Evolutionary conservation across 2,329 filamentous ascomycete genomes (phyloP), one percentile per base, ranked within the genome.

Genomic region (Alternaria angustiovoidea): DNA sequence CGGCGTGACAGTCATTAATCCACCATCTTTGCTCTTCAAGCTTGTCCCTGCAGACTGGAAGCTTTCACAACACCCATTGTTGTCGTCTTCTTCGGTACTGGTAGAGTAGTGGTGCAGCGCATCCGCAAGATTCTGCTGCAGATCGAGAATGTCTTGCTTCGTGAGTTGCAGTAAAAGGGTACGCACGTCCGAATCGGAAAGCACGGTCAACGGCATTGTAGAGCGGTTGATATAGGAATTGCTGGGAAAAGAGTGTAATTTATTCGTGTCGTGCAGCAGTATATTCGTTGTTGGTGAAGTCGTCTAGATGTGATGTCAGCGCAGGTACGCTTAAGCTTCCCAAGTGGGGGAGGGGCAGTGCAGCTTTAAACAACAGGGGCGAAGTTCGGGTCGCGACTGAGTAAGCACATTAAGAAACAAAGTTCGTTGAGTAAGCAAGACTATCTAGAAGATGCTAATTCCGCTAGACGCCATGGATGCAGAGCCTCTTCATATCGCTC

Each of bases 1-100:
- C 2, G 89, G 89, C 87, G 90, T 89, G 77, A 90, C 89, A 9
- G 91, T 79, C 4, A 87, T 89, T 2, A 85, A 87, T 32, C 84
- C 83, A 4, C 88, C 88, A 81, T 88, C 84, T 52, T 84, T 84
- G 12, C 86, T 84, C 53, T 85, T 86, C 53, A 91, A 83, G 2
- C 84, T 81, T 2, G 87, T 89, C 41, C 88, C 82, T 57, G 85
- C 83, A 1, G 88, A 88, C 62, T 91, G 89, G 62, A 86, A 88
- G 9, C 82, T 81, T 2, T 86, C 84, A 54, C 84, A 85, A 66
- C 86, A 89, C 36, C 84, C 84, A 66, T 83, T 82, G 64, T 83
- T 82, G 4, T 73, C 77, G 36, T 86, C 80, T 38, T 85, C 82
- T 56, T 89, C 87, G 24, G 83, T 85, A 4, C 86, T 84, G 14